Evolutionary conservation across 805 yeast species (phyloP), one percentile per base, ranked within the genome.

Genomic region (Sporopachydermia lactativora): DNA sequence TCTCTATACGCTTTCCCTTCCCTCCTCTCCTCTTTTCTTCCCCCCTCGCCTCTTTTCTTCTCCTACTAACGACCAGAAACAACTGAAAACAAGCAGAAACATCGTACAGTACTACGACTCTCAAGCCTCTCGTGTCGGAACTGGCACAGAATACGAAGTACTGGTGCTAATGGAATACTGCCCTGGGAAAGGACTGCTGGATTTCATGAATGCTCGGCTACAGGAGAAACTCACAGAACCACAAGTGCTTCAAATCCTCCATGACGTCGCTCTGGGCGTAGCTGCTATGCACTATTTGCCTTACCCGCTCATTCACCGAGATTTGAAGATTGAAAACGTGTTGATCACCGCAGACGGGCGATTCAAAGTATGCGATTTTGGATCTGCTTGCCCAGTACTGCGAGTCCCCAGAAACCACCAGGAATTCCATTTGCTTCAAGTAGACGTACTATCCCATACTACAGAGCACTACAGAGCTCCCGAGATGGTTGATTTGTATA

Each of bases 381-480:
- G 94, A 2, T 78, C 86, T 2, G 81, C 86, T 0, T 77, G 80
- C 5, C 73, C 75, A 6, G 69, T 74, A 18, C 57, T 77, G 38
- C 66, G 78, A 19, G 76, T 79, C 1, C 86, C 94, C 3, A 61
- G 66, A 39, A 73, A 66, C 42, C 65, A 71, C 2, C 76, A 74
- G 42, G 88, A 81, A 49, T 62, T 77, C 37, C 66, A 70, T 38
- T 57, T 63, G 19, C 60, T 81, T 18, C 79, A 74, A 48, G 73
- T 76, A 44, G 92, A 82, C 55, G 70, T 82, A 35, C 60, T 81
- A 69, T 77, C 73, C 43, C 81, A 81, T 57, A 82, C 94, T 1
- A 82, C 94, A 0, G 88, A 94, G 0, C 94, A 82, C 53, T 82
- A 82, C 54, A 65, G 94, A 47, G 66, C 86, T 3, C 94, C 94